phyloP scores from a whole-genome alignment of 768 basidiomycete genomes.

The Tulasnella sp. region DNA sequence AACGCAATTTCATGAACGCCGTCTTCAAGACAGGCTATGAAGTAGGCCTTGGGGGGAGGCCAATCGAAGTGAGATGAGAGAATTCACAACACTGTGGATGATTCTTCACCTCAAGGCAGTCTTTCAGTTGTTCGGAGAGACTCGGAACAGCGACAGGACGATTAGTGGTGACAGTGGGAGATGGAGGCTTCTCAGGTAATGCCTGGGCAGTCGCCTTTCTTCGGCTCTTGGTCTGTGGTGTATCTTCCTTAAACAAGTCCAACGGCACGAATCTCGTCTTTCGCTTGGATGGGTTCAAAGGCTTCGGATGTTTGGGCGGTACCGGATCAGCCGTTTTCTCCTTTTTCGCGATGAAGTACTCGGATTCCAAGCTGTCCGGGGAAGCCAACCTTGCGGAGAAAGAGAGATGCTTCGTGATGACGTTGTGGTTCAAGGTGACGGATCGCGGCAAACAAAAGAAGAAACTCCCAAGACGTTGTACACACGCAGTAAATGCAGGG shows the following conservation, averaged over 20 bases:
- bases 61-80: not conserved
- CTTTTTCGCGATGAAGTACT: not conserved
- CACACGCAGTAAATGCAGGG: not conserved
- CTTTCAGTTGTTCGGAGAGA: not conserved
- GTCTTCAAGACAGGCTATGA: not conserved
- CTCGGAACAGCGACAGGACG: not conserved
- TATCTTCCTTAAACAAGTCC: not conserved
- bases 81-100: not conserved
- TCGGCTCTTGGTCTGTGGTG: not conserved
- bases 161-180: not conserved
- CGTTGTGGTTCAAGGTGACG: not conserved
- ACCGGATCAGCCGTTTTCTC: not conserved
- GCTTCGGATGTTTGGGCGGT: not conserved
- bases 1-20: not conserved
- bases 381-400: not conserved
- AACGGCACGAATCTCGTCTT: not conserved
- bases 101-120: not conserved
- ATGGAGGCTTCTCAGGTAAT: not conserved
- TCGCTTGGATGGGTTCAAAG: not conserved
- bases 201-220: not conserved
- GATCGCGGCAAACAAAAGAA: not conserved
- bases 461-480: not conserved
- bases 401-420: not conserved
- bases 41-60: not conserved
- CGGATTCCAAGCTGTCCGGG: not conserved